phyloP scores from a whole-genome alignment of 2,329 filamentous ascomycete genomes.

The Penicillium italicum region DNA sequence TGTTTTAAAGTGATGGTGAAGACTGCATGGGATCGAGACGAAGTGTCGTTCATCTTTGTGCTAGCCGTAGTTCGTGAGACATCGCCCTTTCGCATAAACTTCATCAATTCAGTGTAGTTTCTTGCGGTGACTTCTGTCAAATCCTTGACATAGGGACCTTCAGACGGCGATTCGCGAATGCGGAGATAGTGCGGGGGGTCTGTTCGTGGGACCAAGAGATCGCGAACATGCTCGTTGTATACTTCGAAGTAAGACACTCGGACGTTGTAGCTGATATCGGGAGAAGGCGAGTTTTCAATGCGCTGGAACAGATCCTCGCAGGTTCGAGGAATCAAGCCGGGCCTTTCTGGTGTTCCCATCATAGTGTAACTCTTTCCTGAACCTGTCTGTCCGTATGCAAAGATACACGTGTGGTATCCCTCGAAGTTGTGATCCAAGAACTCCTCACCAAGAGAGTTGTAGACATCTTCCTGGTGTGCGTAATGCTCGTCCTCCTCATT shows the following conservation, averaged over 20 bases:
- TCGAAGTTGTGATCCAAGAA: conserved; percentile 99
- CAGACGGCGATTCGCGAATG: conserved; percentile 90
- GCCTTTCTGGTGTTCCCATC: conserved; percentile 84
- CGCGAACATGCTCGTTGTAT: conserved; percentile 98
- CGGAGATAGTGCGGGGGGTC: conserved; percentile 89
- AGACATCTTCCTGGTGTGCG: conserved; percentile 87
- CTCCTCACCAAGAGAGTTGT: conserved; percentile 89
- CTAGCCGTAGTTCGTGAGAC: conserved; percentile 81
- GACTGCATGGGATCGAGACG: conserved; percentile 90
- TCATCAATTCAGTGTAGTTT: conserved; percentile 80
- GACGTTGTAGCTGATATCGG: conserved; percentile 94
- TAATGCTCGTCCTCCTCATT: conserved; percentile 76
- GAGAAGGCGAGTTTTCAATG: conserved; percentile 78
- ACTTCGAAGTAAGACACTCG: conserved; percentile 98
- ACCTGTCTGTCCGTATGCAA: conserved; percentile 96
- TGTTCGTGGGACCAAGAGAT: conserved; percentile 77
- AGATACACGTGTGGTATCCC: conserved; percentile 98
- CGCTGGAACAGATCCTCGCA: conserved; percentile 95
- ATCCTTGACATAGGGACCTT: conserved; percentile 96
- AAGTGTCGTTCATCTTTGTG: conserved; percentile 99
- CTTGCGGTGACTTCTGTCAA: conserved; percentile 89
- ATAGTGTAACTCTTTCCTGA: conserved; percentile 98
- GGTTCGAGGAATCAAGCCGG: conserved; percentile 88
- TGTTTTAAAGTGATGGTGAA: conserved; percentile 98
- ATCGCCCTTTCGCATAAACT: conserved; percentile 87